Conservation (phyloP, 805 yeast species). For the Ogataea populi-albae region DNA sequence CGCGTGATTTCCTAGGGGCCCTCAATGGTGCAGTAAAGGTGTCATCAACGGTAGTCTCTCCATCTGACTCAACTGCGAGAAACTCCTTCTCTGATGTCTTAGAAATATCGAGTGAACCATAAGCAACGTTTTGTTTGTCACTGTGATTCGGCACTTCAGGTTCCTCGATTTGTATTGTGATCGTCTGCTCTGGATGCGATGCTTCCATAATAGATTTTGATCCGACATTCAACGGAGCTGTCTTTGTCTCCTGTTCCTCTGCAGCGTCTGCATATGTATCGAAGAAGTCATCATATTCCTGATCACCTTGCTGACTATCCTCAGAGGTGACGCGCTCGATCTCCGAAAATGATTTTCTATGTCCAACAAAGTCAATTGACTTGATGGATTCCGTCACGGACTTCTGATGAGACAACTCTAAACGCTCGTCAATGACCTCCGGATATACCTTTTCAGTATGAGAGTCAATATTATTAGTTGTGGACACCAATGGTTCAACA, state of each 20-base stretch:
- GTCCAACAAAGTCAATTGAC: slow-evolving; percentile 34
- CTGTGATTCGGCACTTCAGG: slow-evolving; percentile 17
- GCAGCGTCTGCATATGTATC: slow-evolving; percentile 29
- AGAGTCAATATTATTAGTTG: no score
- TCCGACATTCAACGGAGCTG: slow-evolving; percentile 24
- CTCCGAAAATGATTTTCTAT: slow-evolving; percentile 27
- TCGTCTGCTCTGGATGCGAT: not conserved
- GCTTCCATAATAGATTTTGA: slow-evolving; percentile 2
- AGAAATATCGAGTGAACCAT: not conserved
- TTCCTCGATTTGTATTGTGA: slow-evolving; percentile 24
- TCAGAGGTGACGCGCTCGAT: slow-evolving; percentile 19
- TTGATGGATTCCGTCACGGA: slow-evolving; percentile 16
- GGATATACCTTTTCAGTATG: no score
- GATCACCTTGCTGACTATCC: slow-evolving; percentile 22
- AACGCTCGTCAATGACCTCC: no score
- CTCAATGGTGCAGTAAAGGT: slow-evolving; percentile 5
- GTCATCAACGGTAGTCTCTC: slow-evolving; percentile 2
- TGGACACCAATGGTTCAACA: no score
- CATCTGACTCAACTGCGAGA: slow-evolving; percentile 2
- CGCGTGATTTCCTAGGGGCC: slow-evolving; percentile 29
- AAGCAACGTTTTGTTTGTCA: slow-evolving; percentile 3
- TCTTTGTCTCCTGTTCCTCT: slow-evolving; percentile 17
- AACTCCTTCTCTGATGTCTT: not conserved
- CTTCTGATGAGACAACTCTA: slow-evolving; percentile 3
- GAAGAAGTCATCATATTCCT: slow-evolving; percentile 25